A percentile compares a stretch with the other conserved stretches of the same genome.
These are phyloP conservation scores for Stagonosporopsis vannaccii DNA, from an alignment of 2,329 filamentous ascomycete genomes.

Conservation along the genomic window DNA sequence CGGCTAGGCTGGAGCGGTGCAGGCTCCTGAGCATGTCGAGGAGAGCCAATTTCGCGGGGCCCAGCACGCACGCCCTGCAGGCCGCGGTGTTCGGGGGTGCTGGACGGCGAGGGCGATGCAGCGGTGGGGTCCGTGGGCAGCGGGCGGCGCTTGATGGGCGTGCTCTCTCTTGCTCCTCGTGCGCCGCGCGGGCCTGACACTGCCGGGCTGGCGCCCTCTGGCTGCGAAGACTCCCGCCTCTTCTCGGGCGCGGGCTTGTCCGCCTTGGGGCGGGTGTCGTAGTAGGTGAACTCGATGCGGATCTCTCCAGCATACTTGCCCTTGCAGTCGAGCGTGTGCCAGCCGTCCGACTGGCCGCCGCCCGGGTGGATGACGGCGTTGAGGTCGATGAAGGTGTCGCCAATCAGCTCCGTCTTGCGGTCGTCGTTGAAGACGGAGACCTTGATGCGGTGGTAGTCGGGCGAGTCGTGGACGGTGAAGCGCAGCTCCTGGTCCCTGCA, in stretches of 20 bases:
- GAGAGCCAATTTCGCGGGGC: constrained; percentile 45
- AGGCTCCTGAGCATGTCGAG: constrained; percentile 37
- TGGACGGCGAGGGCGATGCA: constrained; percentile 49
- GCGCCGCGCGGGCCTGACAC: constrained; percentile 49
- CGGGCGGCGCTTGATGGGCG: constrained; percentile 80
- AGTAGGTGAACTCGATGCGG: constrained; percentile 93
- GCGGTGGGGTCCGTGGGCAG: constrained; percentile 78
- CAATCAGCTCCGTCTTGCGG: constrained; percentile 96
- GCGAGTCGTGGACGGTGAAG: constrained; percentile 93
- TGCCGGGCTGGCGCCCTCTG: constrained; percentile 47
- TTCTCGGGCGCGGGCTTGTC: constrained; percentile 70
- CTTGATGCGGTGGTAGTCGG: constrained; percentile 95
- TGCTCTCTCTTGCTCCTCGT: constrained; percentile 56
- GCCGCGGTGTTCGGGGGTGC: constrained; percentile 41
- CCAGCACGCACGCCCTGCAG: constrained; percentile 41
- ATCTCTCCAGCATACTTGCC: constrained; percentile 97
- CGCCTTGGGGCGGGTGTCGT: constrained; percentile 83
- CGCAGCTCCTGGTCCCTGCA: constrained; percentile 95
- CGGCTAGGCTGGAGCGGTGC: constrained; percentile 35
- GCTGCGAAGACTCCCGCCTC: constrained; percentile 52
- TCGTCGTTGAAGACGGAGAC: constrained; percentile 98
- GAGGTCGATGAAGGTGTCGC: constrained; percentile 89
- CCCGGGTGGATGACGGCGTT: constrained; percentile 81
- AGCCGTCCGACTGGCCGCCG: constrained; percentile 91
- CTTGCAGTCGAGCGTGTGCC: constrained; percentile 86